Percentiles rank a stretch among this genome's conserved stretches.
Evolutionary conservation across 441 rosid species (phyloP).

Genomic region (Manihot esculenta): DNA sequence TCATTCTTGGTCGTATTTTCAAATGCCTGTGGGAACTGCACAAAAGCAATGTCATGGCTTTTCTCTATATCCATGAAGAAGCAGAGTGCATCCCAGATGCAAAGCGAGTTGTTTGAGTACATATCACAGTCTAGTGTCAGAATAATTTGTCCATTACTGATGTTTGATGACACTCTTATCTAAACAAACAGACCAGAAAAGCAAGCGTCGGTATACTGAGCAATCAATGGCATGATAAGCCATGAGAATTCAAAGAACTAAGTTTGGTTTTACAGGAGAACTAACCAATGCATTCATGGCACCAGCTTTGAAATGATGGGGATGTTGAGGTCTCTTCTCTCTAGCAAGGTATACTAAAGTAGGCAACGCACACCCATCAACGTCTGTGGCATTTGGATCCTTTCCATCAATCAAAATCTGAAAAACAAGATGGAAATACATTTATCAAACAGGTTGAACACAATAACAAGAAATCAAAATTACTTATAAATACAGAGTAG

Average conservation of each 20-base stretch:
- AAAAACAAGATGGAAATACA: neutral
- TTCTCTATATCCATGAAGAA: constrained; percentile 64
- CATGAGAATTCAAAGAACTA: neutral
- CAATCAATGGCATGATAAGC: no score
- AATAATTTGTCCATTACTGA: constrained; percentile 54
- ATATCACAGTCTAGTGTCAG: constrained; percentile 65
- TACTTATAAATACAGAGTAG: constrained; percentile 30
- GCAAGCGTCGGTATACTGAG: neutral
- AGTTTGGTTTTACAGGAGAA: neutral
- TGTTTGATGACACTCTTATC: constrained; percentile 60
- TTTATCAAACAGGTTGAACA: neutral
- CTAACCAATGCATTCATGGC: constrained; percentile 69
- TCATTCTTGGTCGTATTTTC: constrained; percentile 55
- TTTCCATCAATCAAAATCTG: constrained; percentile 41
- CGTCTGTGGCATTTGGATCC: constrained; percentile 24
- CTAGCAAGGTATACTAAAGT: constrained; percentile 66
- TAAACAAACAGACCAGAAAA: constrained; percentile 18
- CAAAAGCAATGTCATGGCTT: constrained; percentile 52
- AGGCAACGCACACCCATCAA: constrained; percentile 40
- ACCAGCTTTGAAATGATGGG: constrained; percentile 75
- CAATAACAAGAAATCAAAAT: neutral
- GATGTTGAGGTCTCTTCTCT: constrained; percentile 59
- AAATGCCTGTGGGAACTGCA: constrained; percentile 56
- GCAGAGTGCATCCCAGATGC: constrained; percentile 60
- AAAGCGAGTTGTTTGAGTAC: constrained; percentile 21